phyloP scores from a whole-genome alignment of 306 rosid species.

The Heteromeles arbutifolia region DNA sequence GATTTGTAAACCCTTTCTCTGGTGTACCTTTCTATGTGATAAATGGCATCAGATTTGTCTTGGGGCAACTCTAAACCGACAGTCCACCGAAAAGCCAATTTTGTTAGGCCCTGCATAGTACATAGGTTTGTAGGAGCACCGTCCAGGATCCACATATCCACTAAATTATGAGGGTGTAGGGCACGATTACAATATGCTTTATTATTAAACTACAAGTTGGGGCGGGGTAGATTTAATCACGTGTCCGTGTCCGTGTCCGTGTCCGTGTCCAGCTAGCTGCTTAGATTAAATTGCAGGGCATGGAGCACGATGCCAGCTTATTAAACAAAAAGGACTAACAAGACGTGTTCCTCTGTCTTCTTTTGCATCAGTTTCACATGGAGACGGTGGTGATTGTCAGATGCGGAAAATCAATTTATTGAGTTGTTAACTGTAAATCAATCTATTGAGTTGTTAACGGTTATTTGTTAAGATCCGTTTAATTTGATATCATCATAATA shows the following conservation, averaged over 20 bases:
- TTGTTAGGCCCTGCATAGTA: background rate
- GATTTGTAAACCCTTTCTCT: no score
- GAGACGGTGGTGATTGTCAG: conserved; percentile 2
- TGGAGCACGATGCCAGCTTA: conserved; percentile 16
- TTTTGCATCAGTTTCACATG: conserved; percentile 25
- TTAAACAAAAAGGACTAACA: conserved; percentile 5
- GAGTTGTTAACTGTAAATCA: no score
- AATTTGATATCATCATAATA: no score
- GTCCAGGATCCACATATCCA: no score
- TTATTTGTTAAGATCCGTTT: no score
- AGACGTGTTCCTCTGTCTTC: background rate
- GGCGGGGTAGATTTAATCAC: background rate
- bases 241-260: background rate
- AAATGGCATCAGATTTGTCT: background rate
- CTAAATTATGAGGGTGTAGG: no score
- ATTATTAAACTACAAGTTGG: background rate
- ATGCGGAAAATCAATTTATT: fast-evolving
- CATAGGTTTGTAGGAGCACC: background rate
- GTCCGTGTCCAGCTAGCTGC: background rate
- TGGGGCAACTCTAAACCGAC: background rate
- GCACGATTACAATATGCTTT: background rate
- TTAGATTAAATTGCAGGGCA: conserved; percentile 11
- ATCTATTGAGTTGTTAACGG: no score
- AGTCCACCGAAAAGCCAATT: conserved; percentile 3
- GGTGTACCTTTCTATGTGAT: background rate